Conservation (phyloP, 805 yeast species). For the Candida koratica region DNA sequence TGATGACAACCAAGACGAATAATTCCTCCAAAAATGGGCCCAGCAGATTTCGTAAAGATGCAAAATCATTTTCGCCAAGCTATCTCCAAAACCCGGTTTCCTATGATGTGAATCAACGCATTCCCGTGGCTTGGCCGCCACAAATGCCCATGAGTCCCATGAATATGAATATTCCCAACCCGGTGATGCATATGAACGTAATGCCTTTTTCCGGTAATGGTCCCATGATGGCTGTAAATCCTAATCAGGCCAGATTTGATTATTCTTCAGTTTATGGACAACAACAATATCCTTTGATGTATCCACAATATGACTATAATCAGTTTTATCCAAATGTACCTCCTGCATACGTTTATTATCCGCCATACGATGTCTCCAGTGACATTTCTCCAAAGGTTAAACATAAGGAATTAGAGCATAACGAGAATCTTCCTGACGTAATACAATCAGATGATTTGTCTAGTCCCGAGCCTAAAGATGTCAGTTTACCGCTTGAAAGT, state of each 20-base stretch:
- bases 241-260: conserved; percentile 3
- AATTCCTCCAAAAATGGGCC: conserved; percentile 22
- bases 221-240: conserved; percentile 7
- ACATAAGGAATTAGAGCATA: conserved; percentile 1
- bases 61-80: conserved; percentile 34
- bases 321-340: conserved; percentile 6
- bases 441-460: neutral
- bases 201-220: conserved; percentile 7
- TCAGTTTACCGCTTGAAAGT: too few species aligned
- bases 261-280: conserved; percentile 7
- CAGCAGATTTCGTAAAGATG: conserved; percentile 37
- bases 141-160: conserved; percentile 7
- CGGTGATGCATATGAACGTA: conserved; percentile 1
- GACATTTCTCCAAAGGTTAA: neutral
- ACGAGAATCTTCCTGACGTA: conserved; percentile 1
- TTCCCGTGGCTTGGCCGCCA: conserved; percentile 4
- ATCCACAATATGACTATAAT: conserved; percentile 8
- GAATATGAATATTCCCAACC: conserved; percentile 8
- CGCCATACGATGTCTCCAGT: conserved; percentile 1
- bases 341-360: conserved; percentile 3
- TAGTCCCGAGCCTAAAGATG: too few species aligned
- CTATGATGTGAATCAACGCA: conserved; percentile 8
- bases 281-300: conserved; percentile 4
- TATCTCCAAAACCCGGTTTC: conserved; percentile 16
- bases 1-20: conserved; percentile 20